Conservation (phyloP, 73 alveolate species). For the Paraurostyla sp. region DNA sequence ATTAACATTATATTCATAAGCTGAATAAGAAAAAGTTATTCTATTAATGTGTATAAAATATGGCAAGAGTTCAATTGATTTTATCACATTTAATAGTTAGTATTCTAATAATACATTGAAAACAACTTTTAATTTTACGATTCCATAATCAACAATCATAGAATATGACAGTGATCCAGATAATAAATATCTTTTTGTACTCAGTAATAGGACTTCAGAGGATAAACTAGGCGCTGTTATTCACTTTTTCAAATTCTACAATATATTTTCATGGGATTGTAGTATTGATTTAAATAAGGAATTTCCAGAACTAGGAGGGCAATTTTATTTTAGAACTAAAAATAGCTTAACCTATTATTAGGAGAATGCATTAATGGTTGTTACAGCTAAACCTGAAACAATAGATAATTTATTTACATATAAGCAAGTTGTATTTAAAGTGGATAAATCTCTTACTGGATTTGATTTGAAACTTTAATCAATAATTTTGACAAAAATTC, state of each 20-base stretch:
- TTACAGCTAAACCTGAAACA: not conserved
- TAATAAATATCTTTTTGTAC: not conserved
- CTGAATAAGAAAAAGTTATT: not conserved
- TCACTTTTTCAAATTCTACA: not conserved
- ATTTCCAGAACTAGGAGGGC: not conserved
- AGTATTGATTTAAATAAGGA: conserved; percentile 6
- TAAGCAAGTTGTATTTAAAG: not conserved
- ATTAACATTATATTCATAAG: not conserved
- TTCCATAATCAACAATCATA: not conserved
- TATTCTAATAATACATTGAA: not conserved
- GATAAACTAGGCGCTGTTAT: not conserved
- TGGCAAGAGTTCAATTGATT: no score
- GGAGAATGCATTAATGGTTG: not conserved
- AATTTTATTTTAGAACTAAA: not conserved
- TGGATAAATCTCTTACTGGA: not conserved
- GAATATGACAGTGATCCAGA: not conserved
- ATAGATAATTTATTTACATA: not conserved
- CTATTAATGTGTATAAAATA: not conserved
- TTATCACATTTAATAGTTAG: no score
- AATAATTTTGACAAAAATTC: not conserved
- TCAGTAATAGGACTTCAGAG: not conserved
- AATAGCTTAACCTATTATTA: not conserved
- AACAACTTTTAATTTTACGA: not conserved
- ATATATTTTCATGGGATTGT: not conserved
- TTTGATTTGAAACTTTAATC: not conserved